Base-by-base conservation (phyloP, 805 yeast species). In the Yarrowia divulgata region DNA sequence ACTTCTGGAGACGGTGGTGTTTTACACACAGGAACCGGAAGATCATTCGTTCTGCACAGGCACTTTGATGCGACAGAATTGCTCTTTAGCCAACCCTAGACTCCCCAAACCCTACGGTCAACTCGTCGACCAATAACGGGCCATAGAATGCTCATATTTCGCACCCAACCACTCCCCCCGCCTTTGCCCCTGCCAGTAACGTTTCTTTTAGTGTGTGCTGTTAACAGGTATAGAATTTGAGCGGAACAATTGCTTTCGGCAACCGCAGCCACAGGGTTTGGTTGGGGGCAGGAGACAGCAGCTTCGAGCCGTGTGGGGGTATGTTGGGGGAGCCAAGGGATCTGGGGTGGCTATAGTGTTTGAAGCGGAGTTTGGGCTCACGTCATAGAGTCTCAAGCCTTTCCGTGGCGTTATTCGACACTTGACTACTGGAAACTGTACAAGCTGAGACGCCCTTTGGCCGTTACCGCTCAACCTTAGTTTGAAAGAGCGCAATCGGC, bases 401-500 rank as follows among this genome's bases (percentile, higher is more conserved):
- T 23, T 43, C 29, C 48, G 48, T 43, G 23, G 48, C 48, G 9
- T 42, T 19, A 12, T 39, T 39, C n/a, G 16, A 4, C 29, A 4
- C 29, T 23, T 23, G 29, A 23, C 29, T 23, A 23, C 29, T 23
- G 29, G 29, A 23, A 23, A 4, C 29, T 23, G 29, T 23, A 23
- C 29, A 23, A 23, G 29, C 29, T 23, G 29, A 23, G 29, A 23
- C 29, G 29, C 29, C 3, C 29, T 23, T 23, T 23, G 29, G 29
- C 37, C 35, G 35, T 7, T 48, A 29, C 54, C 54, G 54, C 37
- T 35, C 50, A 46, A 46, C 32, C 32, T 14, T 46, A 49, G 18
- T 40, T 6, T 40, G 40, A 40, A n/a, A 34, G 40, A 52, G 58
- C 58, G 58, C 42, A 35, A 52, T 52, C 58, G 58, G 58, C 58